Conservation (phyloP, 1,139 yeast species). For the Blastobotrys raffinosifermentans region DNA sequence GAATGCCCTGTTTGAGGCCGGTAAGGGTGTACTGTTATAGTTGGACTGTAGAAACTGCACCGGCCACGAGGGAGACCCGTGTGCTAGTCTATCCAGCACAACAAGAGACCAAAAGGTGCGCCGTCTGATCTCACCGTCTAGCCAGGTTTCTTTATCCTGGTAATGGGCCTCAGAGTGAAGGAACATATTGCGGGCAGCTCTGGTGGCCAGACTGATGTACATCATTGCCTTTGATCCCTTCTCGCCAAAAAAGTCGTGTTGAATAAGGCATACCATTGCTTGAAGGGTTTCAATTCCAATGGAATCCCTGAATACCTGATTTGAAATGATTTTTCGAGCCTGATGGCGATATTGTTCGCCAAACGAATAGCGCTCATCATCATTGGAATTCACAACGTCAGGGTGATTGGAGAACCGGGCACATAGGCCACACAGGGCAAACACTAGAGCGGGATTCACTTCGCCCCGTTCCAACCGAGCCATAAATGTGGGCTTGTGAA, state of each 20-base stretch:
- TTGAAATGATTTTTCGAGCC: conserved; percentile 28
- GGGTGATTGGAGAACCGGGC: conserved; percentile 36
- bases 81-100: conserved; percentile 34
- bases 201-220: conserved; percentile 32
- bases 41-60: conserved; percentile 25
- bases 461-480: conserved; percentile 25
- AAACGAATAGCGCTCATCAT: conserved; percentile 25
- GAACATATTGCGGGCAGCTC: conserved; percentile 33
- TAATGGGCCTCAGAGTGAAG: conserved; percentile 14
- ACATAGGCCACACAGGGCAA: conserved; percentile 35
- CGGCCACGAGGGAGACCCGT: conserved; percentile 32
- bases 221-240: conserved; percentile 35
- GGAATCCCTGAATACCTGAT: conserved; percentile 29
- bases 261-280: conserved; percentile 32
- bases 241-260: conserved; percentile 33
- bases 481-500: conserved; percentile 34
- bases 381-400: conserved; percentile 7
- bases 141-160: conserved; percentile 30
- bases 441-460: conserved; percentile 29
- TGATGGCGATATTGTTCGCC: conserved; percentile 31
- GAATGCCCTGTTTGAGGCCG: conserved; percentile 30
- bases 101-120: conserved; percentile 36
- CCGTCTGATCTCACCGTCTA: conserved; percentile 33
- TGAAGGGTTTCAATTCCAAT: conserved; percentile 35
- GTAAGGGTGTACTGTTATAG: conserved; percentile 28